Base-by-base conservation (phyloP, 305 asterid genomes). In the Solanum hybrid region DNA sequence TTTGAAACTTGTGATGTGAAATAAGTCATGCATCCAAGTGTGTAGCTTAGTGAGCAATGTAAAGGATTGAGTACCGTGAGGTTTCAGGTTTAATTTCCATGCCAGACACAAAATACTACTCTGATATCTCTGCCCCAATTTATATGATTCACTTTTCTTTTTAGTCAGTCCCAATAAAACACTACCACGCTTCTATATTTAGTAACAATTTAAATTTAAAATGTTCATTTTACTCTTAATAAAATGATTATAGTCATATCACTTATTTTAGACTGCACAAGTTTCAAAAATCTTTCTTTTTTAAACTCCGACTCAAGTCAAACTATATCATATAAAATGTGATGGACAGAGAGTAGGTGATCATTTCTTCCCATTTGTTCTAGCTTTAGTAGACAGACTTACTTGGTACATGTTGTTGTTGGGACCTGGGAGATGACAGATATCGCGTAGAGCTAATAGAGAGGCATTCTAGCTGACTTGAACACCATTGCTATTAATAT, bases 261-360 rank as follows among this genome's bases (percentile, higher is more conserved):
- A 31, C 33, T 31, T 31, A 31, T 31, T 8, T 64, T 64, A 0
- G 28, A 64, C 6, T 22, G 0, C 13, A 22, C 12, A 0, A 64
- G 6, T 64, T 64, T 64, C 12, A 22, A 64, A 64, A 22, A 22
- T 8, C 13, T 22, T 64, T 22, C 26, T 64, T 0, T 64, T 61
- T 61, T 61, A 22, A 0, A 22, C 12, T 61, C 0, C 0, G 13
- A 0, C 8, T 22, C 28, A 64, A 64, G 73, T 22, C 28, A 22
- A 64, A 64, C 13, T 64, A 33, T 33, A 33, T 33, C 13, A 64
- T 64, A 64, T 22, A 8, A 22, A 64, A 64, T 64, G 0, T 64
- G 73, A 64, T 8, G 73, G 73, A 64, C 73, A 22, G 1, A 4
- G 12, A 64, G 73, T 64, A 64, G 73, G 73, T 64, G 6, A 64